Percentiles rank a stretch among this genome's conserved stretches.
Conservation (phyloP, 228 moss, liverwort and hornwort species). For the Sphagnum magellanicum region DNA sequence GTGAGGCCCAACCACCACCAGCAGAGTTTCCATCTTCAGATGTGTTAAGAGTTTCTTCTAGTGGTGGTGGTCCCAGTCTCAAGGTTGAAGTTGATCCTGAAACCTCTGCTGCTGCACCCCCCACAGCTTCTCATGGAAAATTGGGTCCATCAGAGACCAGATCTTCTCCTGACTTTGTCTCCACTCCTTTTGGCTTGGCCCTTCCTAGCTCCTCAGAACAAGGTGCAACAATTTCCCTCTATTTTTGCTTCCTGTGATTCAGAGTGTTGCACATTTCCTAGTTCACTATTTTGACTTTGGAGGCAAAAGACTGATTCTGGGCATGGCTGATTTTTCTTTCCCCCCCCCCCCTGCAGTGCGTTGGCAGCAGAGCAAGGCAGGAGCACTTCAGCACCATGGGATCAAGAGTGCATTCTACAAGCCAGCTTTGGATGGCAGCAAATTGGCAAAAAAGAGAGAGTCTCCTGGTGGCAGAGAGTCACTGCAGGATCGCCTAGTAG, state of each 20-base stretch:
- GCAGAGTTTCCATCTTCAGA: slow-evolving; percentile 19
- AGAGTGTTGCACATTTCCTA: too few relatives aligned
- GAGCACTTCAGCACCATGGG: slow-evolving; percentile 35
- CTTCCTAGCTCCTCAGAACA: slow-evolving; percentile 37
- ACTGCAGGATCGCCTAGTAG: slow-evolving; percentile 50
- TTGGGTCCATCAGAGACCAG: slow-evolving; percentile 25
- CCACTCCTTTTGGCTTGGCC: slow-evolving; percentile 18
- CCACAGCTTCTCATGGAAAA: slow-evolving; percentile 13
- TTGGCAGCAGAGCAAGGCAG: slow-evolving; percentile 32
- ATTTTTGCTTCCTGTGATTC: background rate
- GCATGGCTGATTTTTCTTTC: background rate
- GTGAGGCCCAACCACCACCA: slow-evolving; percentile 5
- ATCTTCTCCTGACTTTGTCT: slow-evolving; percentile 24
- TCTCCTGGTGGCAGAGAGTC: slow-evolving; percentile 43
- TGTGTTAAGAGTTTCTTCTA: background rate
- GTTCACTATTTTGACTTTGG: too few relatives aligned
- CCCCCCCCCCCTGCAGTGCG: slow-evolving; percentile 11
- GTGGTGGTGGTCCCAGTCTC: slow-evolving; percentile 4
- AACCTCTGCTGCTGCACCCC: slow-evolving; percentile 9
- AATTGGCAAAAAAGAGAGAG: slow-evolving; percentile 27
- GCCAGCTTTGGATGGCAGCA: slow-evolving; percentile 31
- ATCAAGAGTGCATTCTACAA: slow-evolving; percentile 53
- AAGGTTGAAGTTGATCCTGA: slow-evolving; percentile 34
- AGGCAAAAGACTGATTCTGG: too few relatives aligned
- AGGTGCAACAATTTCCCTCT: slow-evolving; percentile 14